These are phyloP conservation scores for Cucumis cinereus DNA, from an alignment of 306 rosid species.

Conservation along the genomic window DNA sequence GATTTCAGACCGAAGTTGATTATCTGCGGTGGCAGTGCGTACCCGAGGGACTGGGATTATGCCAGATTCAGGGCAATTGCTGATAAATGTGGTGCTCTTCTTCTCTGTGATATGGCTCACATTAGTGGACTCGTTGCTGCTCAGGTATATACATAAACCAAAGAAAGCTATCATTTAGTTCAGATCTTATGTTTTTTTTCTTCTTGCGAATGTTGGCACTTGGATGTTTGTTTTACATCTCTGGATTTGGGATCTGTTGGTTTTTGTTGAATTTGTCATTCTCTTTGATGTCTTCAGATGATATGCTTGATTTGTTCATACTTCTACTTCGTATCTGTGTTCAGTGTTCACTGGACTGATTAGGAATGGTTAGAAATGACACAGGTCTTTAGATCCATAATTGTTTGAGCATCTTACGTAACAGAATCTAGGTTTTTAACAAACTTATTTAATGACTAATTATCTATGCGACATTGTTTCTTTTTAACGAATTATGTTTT, in stretches of 20 bases:
- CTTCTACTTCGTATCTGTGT: not conserved
- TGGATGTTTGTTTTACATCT: not conserved
- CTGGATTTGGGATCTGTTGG: not conserved
- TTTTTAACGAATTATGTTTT: not conserved
- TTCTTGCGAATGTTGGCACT: not conserved
- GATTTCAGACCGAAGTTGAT: slow-evolving; percentile 78
- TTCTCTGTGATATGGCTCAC: slow-evolving; percentile 93
- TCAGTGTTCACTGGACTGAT: not conserved
- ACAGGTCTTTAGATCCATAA: not conserved
- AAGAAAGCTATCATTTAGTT: not conserved
- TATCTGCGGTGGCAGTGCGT: slow-evolving; percentile 90
- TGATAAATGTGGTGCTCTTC: slow-evolving; percentile 72
- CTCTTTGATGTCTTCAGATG: not conserved
- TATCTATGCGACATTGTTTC: not conserved
- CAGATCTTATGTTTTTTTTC: not conserved
- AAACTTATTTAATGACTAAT: not conserved
- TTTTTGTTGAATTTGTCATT: not conserved
- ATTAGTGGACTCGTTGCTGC: slow-evolving; percentile 94
- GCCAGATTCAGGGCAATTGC: slow-evolving; percentile 46
- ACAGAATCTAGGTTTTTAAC: not conserved
- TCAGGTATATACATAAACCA: slow-evolving; percentile 39
- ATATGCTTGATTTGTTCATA: not conserved
- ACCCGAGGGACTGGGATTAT: slow-evolving; percentile 91
- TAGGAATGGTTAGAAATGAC: not conserved
- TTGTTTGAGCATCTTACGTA: not conserved